These are phyloP conservation scores for Sapria himalayana DNA, from an alignment of 345 rosid species.

Conservation along the genomic window DNA sequence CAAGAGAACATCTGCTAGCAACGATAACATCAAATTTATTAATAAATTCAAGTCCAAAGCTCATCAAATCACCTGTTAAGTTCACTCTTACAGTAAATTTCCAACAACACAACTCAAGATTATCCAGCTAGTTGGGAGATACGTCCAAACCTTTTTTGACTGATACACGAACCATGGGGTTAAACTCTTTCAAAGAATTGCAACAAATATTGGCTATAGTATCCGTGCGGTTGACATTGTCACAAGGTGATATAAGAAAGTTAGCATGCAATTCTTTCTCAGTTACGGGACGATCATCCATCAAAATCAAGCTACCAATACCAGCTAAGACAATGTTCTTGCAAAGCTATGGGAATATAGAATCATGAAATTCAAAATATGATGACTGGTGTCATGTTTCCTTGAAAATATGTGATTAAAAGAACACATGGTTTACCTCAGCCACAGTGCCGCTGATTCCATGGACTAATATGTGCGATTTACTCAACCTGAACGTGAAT, in stretches of 20 bases:
- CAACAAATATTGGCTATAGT: conserved; percentile 73
- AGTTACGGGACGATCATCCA: conserved; percentile 49
- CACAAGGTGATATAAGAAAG: conserved; percentile 55
- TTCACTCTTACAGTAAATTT: not conserved
- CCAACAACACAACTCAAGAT: not conserved
- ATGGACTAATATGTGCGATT: conserved; percentile 56
- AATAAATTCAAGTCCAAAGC: conserved; percentile 30
- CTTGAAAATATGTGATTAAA: not conserved
- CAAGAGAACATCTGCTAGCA: conserved; percentile 41
- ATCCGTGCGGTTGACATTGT: conserved; percentile 27
- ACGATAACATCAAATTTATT: conserved; percentile 62
- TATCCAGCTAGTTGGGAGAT: not conserved
- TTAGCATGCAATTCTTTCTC: conserved; percentile 50
- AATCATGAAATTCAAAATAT: not conserved
- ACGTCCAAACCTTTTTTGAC: conserved; percentile 39
- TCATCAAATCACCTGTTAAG: conserved; percentile 55
- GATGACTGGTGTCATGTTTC: not conserved
- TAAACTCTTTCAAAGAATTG: conserved; percentile 65
- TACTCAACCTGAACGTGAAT: conserved; percentile 34
- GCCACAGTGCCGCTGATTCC: conserved; percentile 74
- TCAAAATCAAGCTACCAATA: conserved; percentile 65
- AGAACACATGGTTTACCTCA: conserved; percentile 26
- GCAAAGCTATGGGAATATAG: conserved; percentile 47
- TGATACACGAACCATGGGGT: conserved; percentile 80
- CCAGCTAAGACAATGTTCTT: conserved; percentile 93